These are phyloP conservation scores for Agrocybe praecox DNA, from an alignment of 768 basidiomycete genomes.

Conservation along the genomic window DNA sequence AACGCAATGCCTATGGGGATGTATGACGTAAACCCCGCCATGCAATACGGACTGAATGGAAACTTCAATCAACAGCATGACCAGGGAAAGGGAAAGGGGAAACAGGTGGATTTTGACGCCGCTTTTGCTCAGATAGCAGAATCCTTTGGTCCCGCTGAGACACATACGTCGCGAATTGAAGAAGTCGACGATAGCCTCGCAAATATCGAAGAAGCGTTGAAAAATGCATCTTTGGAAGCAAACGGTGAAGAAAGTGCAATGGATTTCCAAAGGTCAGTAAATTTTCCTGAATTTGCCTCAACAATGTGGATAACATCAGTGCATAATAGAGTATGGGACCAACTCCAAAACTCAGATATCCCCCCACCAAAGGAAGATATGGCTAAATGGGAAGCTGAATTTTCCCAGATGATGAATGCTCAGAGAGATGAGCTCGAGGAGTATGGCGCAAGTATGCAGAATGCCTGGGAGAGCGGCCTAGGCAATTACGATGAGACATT, in stretches of 20 bases:
- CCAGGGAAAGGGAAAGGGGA: slow-evolving; percentile 80
- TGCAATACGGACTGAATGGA: slow-evolving; percentile 35
- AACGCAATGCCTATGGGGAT: slow-evolving; percentile 40
- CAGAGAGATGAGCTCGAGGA: slow-evolving; percentile 71
- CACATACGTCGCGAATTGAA: slow-evolving; percentile 50
- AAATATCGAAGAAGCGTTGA: slow-evolving; percentile 40
- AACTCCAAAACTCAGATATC: slow-evolving; percentile 57
- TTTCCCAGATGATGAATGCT: slow-evolving; percentile 74
- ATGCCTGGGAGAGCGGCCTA: slow-evolving; percentile 62
- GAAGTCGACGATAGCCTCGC: slow-evolving; percentile 50
- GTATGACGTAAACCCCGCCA: slow-evolving; percentile 33
- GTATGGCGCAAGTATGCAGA: slow-evolving; percentile 61
- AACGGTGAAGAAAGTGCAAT: slow-evolving; percentile 25
- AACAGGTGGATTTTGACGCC: slow-evolving; percentile 82
- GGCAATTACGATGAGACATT: slow-evolving; percentile 42
- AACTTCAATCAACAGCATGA: slow-evolving; percentile 21
- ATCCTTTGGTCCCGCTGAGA: slow-evolving; percentile 46
- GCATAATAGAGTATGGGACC: slow-evolving; percentile 58
- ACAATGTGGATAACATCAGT: no score
- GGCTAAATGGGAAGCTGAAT: slow-evolving; percentile 83
- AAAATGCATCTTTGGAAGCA: slow-evolving; percentile 34
- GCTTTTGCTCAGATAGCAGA: slow-evolving; percentile 72
- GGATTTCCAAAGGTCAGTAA: slow-evolving; percentile 58
- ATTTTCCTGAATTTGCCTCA: neutral
- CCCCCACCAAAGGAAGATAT: slow-evolving; percentile 65